Base-by-base conservation (phyloP, 495 filamentous ascomycete species). In the Aspergillus diversus region DNA sequence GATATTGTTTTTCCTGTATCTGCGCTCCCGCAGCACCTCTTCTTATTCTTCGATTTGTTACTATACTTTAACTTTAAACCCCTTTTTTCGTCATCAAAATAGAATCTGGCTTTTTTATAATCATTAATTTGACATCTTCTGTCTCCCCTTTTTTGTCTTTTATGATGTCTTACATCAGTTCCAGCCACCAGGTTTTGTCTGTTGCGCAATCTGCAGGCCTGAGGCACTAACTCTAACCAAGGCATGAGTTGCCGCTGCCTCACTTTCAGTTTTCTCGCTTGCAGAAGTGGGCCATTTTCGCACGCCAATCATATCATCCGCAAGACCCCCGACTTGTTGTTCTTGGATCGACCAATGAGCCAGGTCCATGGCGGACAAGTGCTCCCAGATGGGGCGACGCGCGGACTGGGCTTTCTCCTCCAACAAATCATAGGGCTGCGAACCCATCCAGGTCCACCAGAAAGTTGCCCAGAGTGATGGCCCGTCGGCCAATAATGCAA, bases 1-100 rank as follows among this genome's bases (percentile, higher is more conserved):
- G 64, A 71, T 72, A 60, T 69, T 73, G 63, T 59, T 64, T 66
- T 55, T 49, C 58, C 55, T 15, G 46, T 63, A 47, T 50, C 31
- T 62, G 56, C 55, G 57, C 61, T 42, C 39, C 51, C 51, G 48
- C 59, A 60, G 12, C 53, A 55, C 63, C 55, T 50, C 47, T 43
- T 54, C 6, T 49, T 46, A n/a, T 62, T 47, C 21, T 51, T 47
- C 48, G 39, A 63, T 56, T 16, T 60, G 67, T 69, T 33, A 65
- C 57, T 63, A 61, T 65, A 63, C 55, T 43, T 61, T 59, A 58
- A 32, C 50, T 59, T 48, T 59, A 50, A 43, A 43, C 21, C 16
- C 48, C 16, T 31, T n/a, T 48, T 21, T 70, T 63, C 60, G 53
- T 61, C 48, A 56, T 60, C 35, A 57, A 60, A 60, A 55, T 60